Base-by-base conservation (phyloP, 2,329 filamentous ascomycete genomes). In the Biscogniauxia mediterranea region DNA sequence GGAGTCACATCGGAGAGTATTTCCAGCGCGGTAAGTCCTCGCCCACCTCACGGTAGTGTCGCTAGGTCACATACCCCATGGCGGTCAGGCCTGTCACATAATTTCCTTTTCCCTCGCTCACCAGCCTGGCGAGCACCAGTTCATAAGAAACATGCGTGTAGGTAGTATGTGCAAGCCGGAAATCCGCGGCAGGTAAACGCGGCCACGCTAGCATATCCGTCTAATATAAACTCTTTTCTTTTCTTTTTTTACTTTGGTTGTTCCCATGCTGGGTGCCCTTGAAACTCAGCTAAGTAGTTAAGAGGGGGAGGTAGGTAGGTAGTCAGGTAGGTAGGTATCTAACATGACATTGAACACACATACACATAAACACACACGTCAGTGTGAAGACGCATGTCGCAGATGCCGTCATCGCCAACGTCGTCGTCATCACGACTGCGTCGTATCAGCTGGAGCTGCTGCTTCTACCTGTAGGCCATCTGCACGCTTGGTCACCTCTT, bases 401-500 rank as follows among this genome's bases (percentile, higher is more conserved):
- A 52, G 26, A 58, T 56, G 32, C 42, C 25, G 46, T 57, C 49
- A 28, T 46, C 25, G 28, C 53, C 25, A 25, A 46, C 23, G 54
- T 25, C 21, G 19, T 56, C 55, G 19, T 57, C 50, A n/a, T 46
- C 52, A 59, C 23, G 54, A 32, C 23, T 61, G 32, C 52, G 54
- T 60, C 51, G 57, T 57, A 26, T 63, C 61, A 28, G 28, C 56
- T 5, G 60, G 57, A 55, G 63, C 57, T 23, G 62, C 65, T 32
- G 60, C 61, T 59, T 63, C 66, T 55, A 63, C 54, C 28, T 75
- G 76, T 50, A 81, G 72, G 23, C 79, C 80, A 66, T 79, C 78
- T 17, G 79, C 79, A 59, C 76, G 75, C 61, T 71, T 71, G 2
- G 77, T 76, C 63, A 82, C 73, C 20, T 75, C 71, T 59, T 83